These are phyloP conservation scores for Aspergillus egyptiacus DNA, from an alignment of 495 filamentous ascomycete species.

Conservation along the genomic window DNA sequence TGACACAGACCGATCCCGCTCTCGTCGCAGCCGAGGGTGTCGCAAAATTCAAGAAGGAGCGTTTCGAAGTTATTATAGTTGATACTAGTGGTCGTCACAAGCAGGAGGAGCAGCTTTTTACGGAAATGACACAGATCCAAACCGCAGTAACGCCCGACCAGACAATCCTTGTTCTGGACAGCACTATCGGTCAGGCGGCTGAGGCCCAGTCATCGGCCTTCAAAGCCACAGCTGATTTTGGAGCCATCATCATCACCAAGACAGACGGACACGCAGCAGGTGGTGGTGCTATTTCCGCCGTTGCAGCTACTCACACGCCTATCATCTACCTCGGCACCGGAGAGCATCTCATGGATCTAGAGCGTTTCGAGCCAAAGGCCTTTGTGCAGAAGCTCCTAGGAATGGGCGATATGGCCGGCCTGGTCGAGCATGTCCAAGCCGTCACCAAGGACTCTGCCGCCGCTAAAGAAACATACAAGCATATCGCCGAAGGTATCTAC, in stretches of 20 bases:
- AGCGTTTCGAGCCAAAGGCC: conserved; percentile 82
- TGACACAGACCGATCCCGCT: conserved; percentile 94
- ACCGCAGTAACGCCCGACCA: conserved; percentile 86
- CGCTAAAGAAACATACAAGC: conserved; percentile 98
- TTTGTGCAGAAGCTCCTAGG: conserved; percentile 90
- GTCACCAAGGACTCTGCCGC: conserved; percentile 72
- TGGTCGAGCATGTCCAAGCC: conserved; percentile 96
- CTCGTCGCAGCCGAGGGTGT: conserved; percentile 91
- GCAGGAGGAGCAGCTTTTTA: conserved; percentile 91
- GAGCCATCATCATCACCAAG: conserved; percentile 98
- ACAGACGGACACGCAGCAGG: conserved; percentile 93
- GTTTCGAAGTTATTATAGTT: conserved; percentile 97
- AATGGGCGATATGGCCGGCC: conserved; percentile 93
- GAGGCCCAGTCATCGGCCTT: conserved; percentile 94
- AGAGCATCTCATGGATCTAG: conserved; percentile 93
- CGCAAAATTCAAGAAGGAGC: conserved; percentile 98
- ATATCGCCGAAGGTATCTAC: conserved; percentile 94
- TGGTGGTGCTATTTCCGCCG: conserved; percentile 96
- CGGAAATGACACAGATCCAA: conserved; percentile 98
- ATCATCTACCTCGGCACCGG: conserved; percentile 98
- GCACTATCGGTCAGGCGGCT: conserved; percentile 91
- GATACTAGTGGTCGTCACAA: conserved; percentile 92
- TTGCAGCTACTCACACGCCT: conserved; percentile 91
- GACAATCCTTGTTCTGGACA: conserved; percentile 96
- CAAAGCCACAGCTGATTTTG: conserved; percentile 96